Evolutionary conservation across 257 asterid species (phyloP).

Genomic region (Solanum rostratum): DNA sequence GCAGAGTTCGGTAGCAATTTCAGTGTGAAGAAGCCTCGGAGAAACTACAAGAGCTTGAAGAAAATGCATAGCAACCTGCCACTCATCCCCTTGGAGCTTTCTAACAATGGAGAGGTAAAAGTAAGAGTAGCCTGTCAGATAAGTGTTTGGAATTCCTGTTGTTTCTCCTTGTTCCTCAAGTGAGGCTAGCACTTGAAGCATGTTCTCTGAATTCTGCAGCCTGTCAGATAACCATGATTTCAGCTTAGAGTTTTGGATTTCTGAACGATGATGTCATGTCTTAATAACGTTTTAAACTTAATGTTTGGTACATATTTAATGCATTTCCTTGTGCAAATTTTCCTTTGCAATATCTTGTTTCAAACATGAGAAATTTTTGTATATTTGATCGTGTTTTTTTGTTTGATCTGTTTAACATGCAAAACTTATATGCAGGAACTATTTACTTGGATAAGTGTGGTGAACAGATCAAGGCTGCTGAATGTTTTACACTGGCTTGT

Average conservation of each 20-base stretch:
- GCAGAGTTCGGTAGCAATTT: conserved; percentile 55
- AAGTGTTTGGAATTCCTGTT: conserved; percentile 42
- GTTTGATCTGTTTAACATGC: not conserved
- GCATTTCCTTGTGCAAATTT: not conserved
- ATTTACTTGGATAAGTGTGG: conserved; percentile 41
- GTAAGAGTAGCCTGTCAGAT: conserved; percentile 43
- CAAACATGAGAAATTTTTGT: not conserved
- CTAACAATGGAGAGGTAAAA: conserved; percentile 53
- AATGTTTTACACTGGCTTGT: conserved; percentile 39
- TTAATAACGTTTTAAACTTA: not conserved
- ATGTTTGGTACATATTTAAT: not conserved
- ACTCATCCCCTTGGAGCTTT: conserved; percentile 35
- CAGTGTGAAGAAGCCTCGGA: conserved; percentile 41
- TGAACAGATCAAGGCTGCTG: conserved; percentile 35
- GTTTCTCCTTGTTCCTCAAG: conserved; percentile 52
- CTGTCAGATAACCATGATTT: not conserved
- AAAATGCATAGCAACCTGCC: conserved; percentile 70
- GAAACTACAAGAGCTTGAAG: conserved; percentile 59
- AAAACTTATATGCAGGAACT: conserved; percentile 24
- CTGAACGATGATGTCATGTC: not conserved
- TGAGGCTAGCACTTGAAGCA: conserved; percentile 87
- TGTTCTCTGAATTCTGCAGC: conserved; percentile 50
- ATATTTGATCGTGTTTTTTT: not conserved
- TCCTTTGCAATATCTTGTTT: not conserved
- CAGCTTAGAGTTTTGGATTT: not conserved